Evolutionary conservation across 768 basidiomycete genomes (phyloP), one percentile per base, ranked within the genome.

Genomic region (Piloderma croceum): DNA sequence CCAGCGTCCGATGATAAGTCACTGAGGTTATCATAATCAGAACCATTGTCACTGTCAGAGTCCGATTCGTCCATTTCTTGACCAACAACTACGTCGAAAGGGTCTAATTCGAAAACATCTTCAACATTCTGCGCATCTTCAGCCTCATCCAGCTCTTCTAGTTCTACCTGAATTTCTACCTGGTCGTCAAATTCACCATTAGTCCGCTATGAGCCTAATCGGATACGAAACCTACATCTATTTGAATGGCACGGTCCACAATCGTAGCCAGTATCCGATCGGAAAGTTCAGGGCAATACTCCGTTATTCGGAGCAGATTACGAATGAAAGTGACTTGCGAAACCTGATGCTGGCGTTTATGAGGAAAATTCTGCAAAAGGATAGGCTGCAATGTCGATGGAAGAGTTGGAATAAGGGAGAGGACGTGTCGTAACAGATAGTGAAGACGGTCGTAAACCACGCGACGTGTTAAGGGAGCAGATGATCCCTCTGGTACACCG

Each of bases 141-240:
- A 11, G 73, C 69, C 3, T 85, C 85, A 51, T 94, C 92, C 4
- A 93, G 67, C 49, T 96, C 90, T 56, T 97, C 93, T 3, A 91
- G 56, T 53, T 93, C 91, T n/a, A 90, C 85, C 57, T 96, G 93
- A 23, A 99, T 92, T 63, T 99, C 94, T 20, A 96, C 90, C 90
- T 93, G 46, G 2, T 35, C 24, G 13, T 0, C 10, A 20, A 7
- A 31, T 4, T 41, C n/a, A 47, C 44, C 15, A 29, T 15, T 12
- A 38, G 10, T 4, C 6, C 29, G n/a, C n/a, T 15, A 29, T 15
- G 10, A 29, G 27, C 15, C 27, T 29, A 9, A 29, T 29, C 15
- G 27, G 27, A 29, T 17, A 35, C 5, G 25, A 24, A 23, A 2
- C 89, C 42, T 53, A 93, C 94, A 60, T 99, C 96, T 43, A 99